Evolutionary conservation across 192 early-diverging fungal species (phyloP).

Genomic region (Linnemannia hyalina): DNA sequence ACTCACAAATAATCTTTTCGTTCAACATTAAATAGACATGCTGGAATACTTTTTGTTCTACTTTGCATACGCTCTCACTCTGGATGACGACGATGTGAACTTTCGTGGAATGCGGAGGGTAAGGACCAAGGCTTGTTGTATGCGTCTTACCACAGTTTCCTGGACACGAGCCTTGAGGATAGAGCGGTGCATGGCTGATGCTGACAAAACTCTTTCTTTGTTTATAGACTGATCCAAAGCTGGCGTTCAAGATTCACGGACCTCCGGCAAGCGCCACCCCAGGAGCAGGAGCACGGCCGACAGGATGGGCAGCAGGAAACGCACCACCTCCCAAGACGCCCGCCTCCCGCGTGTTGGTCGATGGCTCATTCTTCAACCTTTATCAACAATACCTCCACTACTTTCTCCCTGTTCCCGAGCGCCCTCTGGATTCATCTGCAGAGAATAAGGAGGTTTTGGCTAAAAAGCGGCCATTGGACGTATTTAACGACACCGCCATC

Average conservation of each 20-base stretch:
- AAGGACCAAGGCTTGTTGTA: neutral
- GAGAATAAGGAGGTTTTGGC: neutral
- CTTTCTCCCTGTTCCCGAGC: conserved; percentile 43
- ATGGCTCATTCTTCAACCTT: conserved; percentile 51
- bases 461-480: conserved; percentile 3
- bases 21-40: conserved; percentile 39
- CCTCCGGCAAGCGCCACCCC: neutral
- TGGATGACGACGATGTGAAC: conserved; percentile 51
- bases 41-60: conserved; percentile 55
- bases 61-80: conserved; percentile 49
- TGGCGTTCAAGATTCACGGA: conserved; percentile 42
- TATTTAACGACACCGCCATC: conserved; percentile 39
- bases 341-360: conserved; percentile 20
- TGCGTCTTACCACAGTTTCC: too few relatives aligned
- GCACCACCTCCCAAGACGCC: conserved; percentile 23
- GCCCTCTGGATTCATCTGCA: conserved; percentile 2
- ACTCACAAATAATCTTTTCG: neutral
- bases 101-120: conserved; percentile 39
- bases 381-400: conserved; percentile 48
- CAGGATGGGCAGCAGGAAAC: conserved; percentile 27
- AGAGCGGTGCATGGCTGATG: neutral
- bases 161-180: too few relatives aligned
- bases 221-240: conserved; percentile 39
- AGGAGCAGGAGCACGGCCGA: neutral
- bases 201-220: neutral